Evolutionary conservation across 2,329 filamentous ascomycete species (phyloP).

Genomic region (Elsinoe arachidis): DNA sequence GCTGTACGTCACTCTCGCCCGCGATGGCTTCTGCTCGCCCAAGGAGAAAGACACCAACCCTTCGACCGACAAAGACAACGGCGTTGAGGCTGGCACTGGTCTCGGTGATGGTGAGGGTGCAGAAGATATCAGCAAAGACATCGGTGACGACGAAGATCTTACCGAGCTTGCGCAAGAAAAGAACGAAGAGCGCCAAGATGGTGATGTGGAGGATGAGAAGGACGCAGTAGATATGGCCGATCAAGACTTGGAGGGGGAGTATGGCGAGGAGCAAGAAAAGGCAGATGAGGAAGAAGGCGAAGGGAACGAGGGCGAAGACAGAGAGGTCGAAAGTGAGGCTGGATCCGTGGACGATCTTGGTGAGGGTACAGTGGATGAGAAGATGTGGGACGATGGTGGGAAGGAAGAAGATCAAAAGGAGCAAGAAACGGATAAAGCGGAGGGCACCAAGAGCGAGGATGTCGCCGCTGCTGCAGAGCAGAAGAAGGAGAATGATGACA

Average conservation of each 20-base stretch:
- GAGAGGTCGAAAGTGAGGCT: conserved; percentile 75
- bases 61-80: conserved; percentile 45
- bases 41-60: conserved; percentile 56
- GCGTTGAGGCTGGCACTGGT: conserved; percentile 84
- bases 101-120: conserved; percentile 91
- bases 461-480: conserved; percentile 38
- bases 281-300: conserved; percentile 48
- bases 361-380: conserved; percentile 86
- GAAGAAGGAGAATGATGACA: conserved; percentile 44
- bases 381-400: conserved; percentile 87
- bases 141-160: conserved; percentile 86
- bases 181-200: conserved; percentile 42
- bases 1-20: conserved; percentile 68
- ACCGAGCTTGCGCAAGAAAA: conserved; percentile 85
- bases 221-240: conserved; percentile 89
- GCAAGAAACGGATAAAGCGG: conserved; percentile 56
- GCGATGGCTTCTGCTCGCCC: conserved; percentile 85
- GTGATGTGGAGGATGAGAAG: conserved; percentile 65
- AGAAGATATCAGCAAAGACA: conserved; percentile 96
- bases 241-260: conserved; percentile 81
- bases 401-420: conserved; percentile 75
- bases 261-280: conserved; percentile 44
- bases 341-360: conserved; percentile 89
- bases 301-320: conserved; percentile 57
- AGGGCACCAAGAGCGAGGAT: conserved; percentile 42